Conservation (phyloP, 352 stramenopile species). For the Peronospora belbahrii region DNA sequence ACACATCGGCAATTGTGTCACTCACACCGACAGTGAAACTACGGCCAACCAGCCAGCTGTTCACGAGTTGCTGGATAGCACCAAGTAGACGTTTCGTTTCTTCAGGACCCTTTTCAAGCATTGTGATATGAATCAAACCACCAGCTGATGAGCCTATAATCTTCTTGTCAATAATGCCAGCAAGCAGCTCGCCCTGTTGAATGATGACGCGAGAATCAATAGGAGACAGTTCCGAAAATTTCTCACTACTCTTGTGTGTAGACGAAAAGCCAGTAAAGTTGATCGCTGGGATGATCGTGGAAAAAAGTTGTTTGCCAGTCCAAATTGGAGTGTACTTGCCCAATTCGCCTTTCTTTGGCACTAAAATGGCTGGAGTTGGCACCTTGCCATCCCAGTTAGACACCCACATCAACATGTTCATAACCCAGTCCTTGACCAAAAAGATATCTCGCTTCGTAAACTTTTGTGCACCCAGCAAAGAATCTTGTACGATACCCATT, state of each 20-base stretch:
- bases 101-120: constrained; percentile 89
- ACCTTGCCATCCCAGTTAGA: constrained; percentile 95
- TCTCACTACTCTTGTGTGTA: constrained; percentile 90
- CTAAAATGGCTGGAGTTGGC: constrained; percentile 94
- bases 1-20: constrained; percentile 97
- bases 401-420: constrained; percentile 98
- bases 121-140: constrained; percentile 96
- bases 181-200: constrained; percentile 93
- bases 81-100: constrained; percentile 85
- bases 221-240: constrained; percentile 87
- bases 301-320: constrained; percentile 99
- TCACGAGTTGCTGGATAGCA: constrained; percentile 95
- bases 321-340: constrained; percentile 89
- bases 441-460: constrained; percentile 99
- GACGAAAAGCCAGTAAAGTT: constrained; percentile 94
- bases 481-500: constrained; percentile 99
- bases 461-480: constrained; percentile 93
- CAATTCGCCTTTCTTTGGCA: constrained; percentile 86
- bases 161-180: constrained; percentile 99
- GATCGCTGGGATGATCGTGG: constrained; percentile 93
- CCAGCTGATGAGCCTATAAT: constrained; percentile 95
- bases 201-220: constrained; percentile 97
- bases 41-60: constrained; percentile 96
- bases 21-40: constrained; percentile 98
- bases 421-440: constrained; percentile 94